Evolutionary conservation across 768 basidiomycete species (phyloP), one percentile per base, ranked within the genome.

Genomic region (Auricularia cornea): DNA sequence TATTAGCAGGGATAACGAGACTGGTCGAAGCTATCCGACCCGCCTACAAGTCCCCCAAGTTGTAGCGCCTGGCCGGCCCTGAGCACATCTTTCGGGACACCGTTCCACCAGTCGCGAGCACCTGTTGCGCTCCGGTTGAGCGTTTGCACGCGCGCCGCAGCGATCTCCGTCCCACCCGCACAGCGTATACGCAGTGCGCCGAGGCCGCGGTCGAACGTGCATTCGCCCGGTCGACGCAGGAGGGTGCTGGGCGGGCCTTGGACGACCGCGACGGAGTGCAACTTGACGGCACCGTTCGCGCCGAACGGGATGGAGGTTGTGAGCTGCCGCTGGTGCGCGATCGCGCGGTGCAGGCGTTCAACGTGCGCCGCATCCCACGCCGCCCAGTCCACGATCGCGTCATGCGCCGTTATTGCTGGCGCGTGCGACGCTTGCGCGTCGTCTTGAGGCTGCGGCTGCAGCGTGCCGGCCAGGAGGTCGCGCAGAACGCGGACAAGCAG

Each of bases 21-120:
- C 16, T 38, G 35, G 35, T 10, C n/a, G 16, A 38, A 10, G 20
- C 44, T 48, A 18, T 48, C 44, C 20, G 23, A 18, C 11, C 44
- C 44, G 11, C 23, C 44, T 1, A 20, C 44, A 6, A 6, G 44
- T 16, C 20, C 20, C 23, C 44, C 44, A 14, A 48, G 44, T 18
- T 48, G 44, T 6, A 48, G 44, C 44, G 20, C 44, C 44, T 23
- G 16, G 11, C 66, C 66, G 23, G 61, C 48, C n/a, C 56, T 33
- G 35, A 64, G 52, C n/a, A 60, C 62, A 20, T 70, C 71, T 1
- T 72, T 70, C 26, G 67, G 69, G 16, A 84, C 75, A 2, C 92
- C 91, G 70, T 90, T 91, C 89, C 89, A 92, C 86, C 89, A 94
- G 60, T 87, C 86, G 64, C 76, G 81, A 2, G 85, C 86, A 16